These are phyloP conservation scores for Tanacetum coccineum DNA, from an alignment of 129 eudicot species.

Conservation along the genomic window DNA sequence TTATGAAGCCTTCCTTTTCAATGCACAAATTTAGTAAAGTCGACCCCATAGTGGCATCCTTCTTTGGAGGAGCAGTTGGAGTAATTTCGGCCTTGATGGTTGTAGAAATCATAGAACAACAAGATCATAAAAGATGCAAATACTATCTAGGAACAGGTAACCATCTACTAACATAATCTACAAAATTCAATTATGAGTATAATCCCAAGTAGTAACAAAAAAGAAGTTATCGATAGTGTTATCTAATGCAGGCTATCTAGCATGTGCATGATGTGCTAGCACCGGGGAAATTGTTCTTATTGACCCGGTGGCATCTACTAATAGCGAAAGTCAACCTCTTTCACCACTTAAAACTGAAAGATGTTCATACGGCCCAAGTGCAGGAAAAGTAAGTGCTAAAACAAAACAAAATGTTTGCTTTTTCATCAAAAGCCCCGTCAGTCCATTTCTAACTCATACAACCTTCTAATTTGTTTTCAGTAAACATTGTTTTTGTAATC, in stretches of 20 bases:
- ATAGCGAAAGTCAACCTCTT: too few species aligned
- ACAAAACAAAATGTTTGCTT: too few species aligned
- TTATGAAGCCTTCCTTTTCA: conserved; percentile 6
- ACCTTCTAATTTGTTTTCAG: too few species aligned
- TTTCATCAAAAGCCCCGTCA: neutral
- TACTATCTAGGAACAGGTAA: conserved; percentile 95
- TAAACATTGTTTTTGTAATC: neutral
- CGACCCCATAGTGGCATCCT: too few species aligned
- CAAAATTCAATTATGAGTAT: neutral
- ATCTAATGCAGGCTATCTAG: conserved; percentile 71
- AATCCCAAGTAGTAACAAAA: neutral
- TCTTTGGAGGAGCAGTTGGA: conserved; percentile 98
- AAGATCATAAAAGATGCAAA: too few species aligned
- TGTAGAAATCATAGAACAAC: too few species aligned
- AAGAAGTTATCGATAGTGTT: conserved; percentile 5
- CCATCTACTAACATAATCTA: neutral
- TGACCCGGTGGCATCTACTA: too few species aligned
- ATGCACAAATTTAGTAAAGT: conserved; percentile 55
- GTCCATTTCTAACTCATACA: too few species aligned
- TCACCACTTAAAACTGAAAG: too few species aligned
- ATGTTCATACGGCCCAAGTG: too few species aligned
- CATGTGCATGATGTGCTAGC: conserved; percentile 97
- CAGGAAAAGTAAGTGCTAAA: too few species aligned
- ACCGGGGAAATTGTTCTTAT: too few species aligned
- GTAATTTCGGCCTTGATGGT: conserved; percentile 98